Base-by-base conservation (phyloP, 2,329 filamentous ascomycete species). In the Alternaria consortialis region DNA sequence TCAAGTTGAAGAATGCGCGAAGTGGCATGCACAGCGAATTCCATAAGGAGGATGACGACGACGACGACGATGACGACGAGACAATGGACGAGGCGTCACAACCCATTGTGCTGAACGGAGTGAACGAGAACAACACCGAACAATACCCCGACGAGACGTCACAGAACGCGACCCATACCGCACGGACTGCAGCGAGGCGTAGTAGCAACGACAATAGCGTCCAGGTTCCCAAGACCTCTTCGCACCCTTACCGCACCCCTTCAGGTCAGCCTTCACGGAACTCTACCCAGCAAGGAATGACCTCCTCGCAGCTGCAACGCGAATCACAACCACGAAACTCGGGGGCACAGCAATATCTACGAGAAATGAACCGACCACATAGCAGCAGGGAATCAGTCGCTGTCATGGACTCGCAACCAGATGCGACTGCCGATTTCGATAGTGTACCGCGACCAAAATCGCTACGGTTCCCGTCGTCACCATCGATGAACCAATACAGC, bases 391-490 rank as follows among this genome's bases (percentile, higher is more conserved):
- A 80, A 47, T 73, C 68, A 11, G 75, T 80, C 23, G 79, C 81
- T 8, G 74, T 84, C 17, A 80, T 81, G 58, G 79, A 84, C 58
- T 84, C 82, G 15, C 82, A 84, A 55, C 80, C 80, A 11, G 73
- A 77, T 9, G 64, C 67, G 15, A 66, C 63, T 48, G 64, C 63
- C 13, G 63, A 74, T 29, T 54, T 69, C 13, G 71, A 76, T 8
- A 72, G 68, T 51, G 62, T 72, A 39, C 68, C 63, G 6, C 71
- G 60, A 23, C 76, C 74, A n/a, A 73, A 71, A 37, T 61, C 66
- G 12, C 55, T 72, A 8, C 66, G 73, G 5, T 73, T 78, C n/a
- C 73, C 74, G 20, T 81, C 80, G 2, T 80, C 77, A 11, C 73
- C 77, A 5, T 76, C 74, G 2, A 64, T 63, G 15, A 74, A 75